These are phyloP conservation scores for Pyrus betulifolia DNA, from an alignment of 306 rosid genomes.

Conservation along the genomic window DNA sequence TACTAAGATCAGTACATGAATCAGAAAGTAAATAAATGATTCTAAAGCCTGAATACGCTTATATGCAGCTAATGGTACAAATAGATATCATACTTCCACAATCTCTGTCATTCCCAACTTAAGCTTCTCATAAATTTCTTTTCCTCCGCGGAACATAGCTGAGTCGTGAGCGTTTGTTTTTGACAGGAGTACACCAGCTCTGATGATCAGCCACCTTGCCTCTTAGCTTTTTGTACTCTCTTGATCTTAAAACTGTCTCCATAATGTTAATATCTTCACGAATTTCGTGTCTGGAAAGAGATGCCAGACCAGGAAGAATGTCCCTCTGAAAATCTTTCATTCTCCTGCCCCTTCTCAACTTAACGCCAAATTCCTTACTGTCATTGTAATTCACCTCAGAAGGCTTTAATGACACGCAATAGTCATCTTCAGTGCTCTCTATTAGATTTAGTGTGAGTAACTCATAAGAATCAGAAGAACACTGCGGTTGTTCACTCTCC, in stretches of 20 bases:
- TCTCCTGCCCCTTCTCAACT: constrained; percentile 52
- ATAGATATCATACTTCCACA: neutral
- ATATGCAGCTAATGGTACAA: neutral
- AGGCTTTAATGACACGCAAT: constrained; percentile 28
- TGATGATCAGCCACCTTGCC: constrained; percentile 26
- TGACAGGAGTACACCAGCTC: constrained; percentile 36
- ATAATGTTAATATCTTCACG: constrained; percentile 50
- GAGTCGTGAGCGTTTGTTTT: constrained; percentile 37
- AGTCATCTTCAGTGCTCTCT: constrained; percentile 31
- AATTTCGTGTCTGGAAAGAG: constrained; percentile 53
- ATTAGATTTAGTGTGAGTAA: constrained; percentile 30
- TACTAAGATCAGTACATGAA: neutral
- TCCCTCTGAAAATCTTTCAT: constrained; percentile 54
- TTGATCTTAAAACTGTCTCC: constrained; percentile 48
- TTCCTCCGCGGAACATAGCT: constrained; percentile 16
- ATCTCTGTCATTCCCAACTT: neutral
- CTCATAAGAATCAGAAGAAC: constrained; percentile 42
- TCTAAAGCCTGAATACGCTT: neutral
- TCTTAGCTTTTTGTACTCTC: constrained; percentile 44
- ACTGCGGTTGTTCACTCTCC: constrained; percentile 24
- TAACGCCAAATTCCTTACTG: constrained; percentile 25
- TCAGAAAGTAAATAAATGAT: neutral
- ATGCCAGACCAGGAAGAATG: constrained; percentile 53
- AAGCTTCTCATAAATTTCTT: constrained; percentile 6
- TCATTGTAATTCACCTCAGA: constrained; percentile 17